Conservation (phyloP, 768 basidiomycete species). For the Boletus sensibilis region DNA sequence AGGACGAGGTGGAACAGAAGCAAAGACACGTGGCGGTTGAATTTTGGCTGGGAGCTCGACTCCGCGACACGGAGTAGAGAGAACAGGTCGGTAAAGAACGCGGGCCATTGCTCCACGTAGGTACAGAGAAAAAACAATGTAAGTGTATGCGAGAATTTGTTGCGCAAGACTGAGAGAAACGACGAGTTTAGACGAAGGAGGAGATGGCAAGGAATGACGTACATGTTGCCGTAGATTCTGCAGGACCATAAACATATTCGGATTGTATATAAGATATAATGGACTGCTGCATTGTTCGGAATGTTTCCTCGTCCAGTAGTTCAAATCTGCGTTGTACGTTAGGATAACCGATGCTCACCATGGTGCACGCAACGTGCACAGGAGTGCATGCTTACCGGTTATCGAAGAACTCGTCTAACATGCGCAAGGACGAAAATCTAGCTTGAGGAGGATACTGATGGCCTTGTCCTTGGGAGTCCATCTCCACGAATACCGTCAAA, state of each 20-base stretch:
- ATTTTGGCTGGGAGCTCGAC: constrained; percentile 53
- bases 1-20: constrained; percentile 89
- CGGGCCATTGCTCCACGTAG: constrained; percentile 82
- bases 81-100: constrained; percentile 80
- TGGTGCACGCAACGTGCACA: neutral
- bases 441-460: constrained; percentile 70
- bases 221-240: constrained; percentile 83
- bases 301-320: constrained; percentile 66
- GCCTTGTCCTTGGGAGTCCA: constrained; percentile 50
- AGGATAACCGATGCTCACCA: constrained; percentile 2
- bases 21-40: constrained; percentile 83
- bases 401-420: constrained; percentile 81
- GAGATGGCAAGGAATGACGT: constrained; percentile 36
- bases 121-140: constrained; percentile 87
- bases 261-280: constrained; percentile 80
- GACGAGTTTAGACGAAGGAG: constrained; percentile 3
- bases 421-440: constrained; percentile 76
- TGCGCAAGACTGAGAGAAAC: constrained; percentile 69
- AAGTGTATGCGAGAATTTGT: constrained; percentile 92
- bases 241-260: constrained; percentile 83
- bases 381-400: constrained; percentile 59
- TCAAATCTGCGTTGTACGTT: constrained; percentile 47
- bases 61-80: constrained; percentile 65
- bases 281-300: constrained; percentile 70
- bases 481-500: constrained; percentile 68